phyloP scores from a whole-genome alignment of 768 basidiomycete species.

The Fomitopsis serialis region DNA sequence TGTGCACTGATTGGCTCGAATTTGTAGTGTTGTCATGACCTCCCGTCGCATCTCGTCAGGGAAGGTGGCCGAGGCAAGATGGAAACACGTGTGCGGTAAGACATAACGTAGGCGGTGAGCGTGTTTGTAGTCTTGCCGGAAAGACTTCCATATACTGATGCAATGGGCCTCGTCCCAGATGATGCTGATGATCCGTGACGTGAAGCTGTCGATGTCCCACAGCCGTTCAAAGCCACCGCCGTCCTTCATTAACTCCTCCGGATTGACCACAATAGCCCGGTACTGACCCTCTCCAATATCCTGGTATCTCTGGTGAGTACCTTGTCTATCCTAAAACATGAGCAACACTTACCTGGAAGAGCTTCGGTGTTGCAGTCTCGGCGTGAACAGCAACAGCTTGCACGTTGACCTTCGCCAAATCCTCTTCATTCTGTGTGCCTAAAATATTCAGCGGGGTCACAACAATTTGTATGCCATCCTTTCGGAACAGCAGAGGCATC shows the following conservation, averaged over 20 bases:
- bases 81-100: conserved; percentile 15
- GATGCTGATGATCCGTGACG: conserved; percentile 19
- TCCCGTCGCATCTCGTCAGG: conserved; percentile 20
- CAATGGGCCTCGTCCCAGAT: conserved; percentile 38
- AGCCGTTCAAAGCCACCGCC: conserved; percentile 17
- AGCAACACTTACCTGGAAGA: conserved; percentile 12
- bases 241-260: conserved; percentile 21
- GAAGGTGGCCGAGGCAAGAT: conserved; percentile 9
- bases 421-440: conserved; percentile 21
- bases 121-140: conserved; percentile 30
- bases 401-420: conserved; percentile 13
- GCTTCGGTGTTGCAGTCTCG: conserved; percentile 6
- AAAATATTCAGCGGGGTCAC: conserved; percentile 28
- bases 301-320: conserved; percentile 11
- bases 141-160: conserved; percentile 32
- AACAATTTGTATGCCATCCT: conserved; percentile 20
- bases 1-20: conserved; percentile 10
- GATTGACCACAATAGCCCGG: conserved; percentile 23
- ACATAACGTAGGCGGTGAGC: conserved; percentile 22
- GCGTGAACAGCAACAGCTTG: conserved; percentile 13
- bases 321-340: neutral
- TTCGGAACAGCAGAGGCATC: conserved; percentile 13
- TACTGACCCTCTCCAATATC: conserved; percentile 21
- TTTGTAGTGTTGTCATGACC: conserved; percentile 17
- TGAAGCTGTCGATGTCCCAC: conserved; percentile 19